phyloP scores from a whole-genome alignment of 495 filamentous ascomycete genomes.

The Xylaria venustula region DNA sequence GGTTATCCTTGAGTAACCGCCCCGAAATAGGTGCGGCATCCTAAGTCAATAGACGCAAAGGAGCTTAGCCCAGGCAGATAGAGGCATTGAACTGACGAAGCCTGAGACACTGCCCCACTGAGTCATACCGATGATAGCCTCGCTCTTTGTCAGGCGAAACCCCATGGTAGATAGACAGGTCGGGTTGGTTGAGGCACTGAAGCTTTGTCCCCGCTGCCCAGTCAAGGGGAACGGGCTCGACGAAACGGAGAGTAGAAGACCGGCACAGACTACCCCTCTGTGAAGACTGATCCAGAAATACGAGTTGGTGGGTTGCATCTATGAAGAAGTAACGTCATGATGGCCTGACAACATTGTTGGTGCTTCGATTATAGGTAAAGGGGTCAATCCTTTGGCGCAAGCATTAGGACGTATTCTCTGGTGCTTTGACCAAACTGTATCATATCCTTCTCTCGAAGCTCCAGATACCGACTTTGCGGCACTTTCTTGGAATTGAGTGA shows the following conservation, averaged over 20 bases:
- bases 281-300: not conserved
- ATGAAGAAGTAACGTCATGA: not conserved
- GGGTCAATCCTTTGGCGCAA: slow-evolving; percentile 48
- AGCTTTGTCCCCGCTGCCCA: slow-evolving; percentile 1
- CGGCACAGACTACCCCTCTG: not conserved
- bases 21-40: slow-evolving; percentile 2
- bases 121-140: slow-evolving; percentile 30
- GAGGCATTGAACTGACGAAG: slow-evolving; percentile 14
- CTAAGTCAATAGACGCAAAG: not conserved
- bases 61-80: slow-evolving; percentile 11
- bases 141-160: slow-evolving; percentile 8
- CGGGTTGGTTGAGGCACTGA: not conserved
- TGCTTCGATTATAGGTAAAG: not conserved
- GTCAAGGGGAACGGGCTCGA: not conserved
- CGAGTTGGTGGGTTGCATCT: not conserved
- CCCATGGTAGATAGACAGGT: not conserved
- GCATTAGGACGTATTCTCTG: slow-evolving; percentile 83
- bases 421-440: slow-evolving; percentile 83
- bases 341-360: not conserved
- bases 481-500: slow-evolving; percentile 72
- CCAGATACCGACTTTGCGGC: slow-evolving; percentile 75
- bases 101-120: slow-evolving; percentile 22
- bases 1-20: slow-evolving; percentile 8
- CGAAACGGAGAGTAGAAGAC: not conserved
- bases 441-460: slow-evolving; percentile 85